Conservation (phyloP, 192 early-diverging fungal genomes). For the Entophlyctis luteolus region DNA sequence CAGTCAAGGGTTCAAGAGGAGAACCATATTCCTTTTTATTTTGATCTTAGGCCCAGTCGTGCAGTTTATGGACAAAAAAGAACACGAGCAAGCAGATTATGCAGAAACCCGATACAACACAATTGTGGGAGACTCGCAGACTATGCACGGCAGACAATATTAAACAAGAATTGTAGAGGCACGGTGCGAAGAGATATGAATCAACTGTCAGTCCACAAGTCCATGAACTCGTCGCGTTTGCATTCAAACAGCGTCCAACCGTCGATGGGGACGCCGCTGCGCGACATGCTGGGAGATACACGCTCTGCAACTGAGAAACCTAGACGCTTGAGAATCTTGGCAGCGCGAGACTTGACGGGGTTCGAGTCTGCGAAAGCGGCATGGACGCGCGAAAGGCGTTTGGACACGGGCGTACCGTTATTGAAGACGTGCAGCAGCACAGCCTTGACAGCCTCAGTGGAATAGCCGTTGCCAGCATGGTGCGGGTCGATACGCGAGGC, state of each 20-base stretch:
- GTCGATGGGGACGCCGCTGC: background rate
- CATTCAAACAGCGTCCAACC: background rate
- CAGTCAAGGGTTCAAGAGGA: too few species aligned
- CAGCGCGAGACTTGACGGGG: background rate
- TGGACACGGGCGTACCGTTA: conserved; percentile 23
- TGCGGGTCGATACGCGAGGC: background rate
- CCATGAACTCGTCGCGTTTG: background rate
- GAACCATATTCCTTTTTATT: too few species aligned
- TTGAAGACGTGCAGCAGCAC: conserved; percentile 1
- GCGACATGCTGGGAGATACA: background rate
- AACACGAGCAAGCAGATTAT: too few species aligned
- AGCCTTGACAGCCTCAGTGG: background rate
- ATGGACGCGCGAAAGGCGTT: background rate
- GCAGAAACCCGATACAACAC: too few species aligned
- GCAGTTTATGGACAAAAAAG: too few species aligned
- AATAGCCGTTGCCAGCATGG: background rate
- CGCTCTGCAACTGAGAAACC: background rate
- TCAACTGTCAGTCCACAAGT: too few species aligned
- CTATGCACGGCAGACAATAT: too few species aligned
- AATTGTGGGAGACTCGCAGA: too few species aligned
- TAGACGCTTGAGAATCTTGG: background rate
- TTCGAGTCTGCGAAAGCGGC: background rate
- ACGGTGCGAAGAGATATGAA: too few species aligned
- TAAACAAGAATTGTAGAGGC: too few species aligned
- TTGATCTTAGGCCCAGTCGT: too few species aligned